A percentile compares a stretch with the other conserved stretches of the same genome.
phyloP scores from a whole-genome alignment of 2,329 filamentous ascomycete genomes.

The Cladosporium sp. region DNA sequence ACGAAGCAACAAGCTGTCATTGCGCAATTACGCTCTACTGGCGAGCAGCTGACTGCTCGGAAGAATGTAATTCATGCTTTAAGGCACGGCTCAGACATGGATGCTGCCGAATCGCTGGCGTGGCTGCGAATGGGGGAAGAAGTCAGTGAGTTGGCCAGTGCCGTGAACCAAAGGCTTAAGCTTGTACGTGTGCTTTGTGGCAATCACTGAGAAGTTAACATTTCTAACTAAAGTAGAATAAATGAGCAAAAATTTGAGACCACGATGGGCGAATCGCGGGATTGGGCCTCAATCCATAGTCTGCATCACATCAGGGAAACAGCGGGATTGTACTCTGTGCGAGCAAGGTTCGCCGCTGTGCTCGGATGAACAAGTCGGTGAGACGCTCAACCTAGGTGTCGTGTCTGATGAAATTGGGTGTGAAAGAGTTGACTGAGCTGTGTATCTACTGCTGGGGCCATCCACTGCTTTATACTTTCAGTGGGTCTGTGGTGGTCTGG shows the following conservation, averaged over 20 bases:
- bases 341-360: too few relatives aligned
- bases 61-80: too few relatives aligned
- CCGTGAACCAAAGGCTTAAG: not conserved
- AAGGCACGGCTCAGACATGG: too few relatives aligned
- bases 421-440: too few relatives aligned
- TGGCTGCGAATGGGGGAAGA: not conserved
- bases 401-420: too few relatives aligned
- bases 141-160: not conserved
- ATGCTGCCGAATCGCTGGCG: not conserved
- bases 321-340: not conserved
- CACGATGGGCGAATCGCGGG: not conserved
- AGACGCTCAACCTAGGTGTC: too few relatives aligned
- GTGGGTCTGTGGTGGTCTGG: conserved; percentile 3
- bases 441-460: not conserved
- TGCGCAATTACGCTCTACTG: not conserved
- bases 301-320: not conserved
- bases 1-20: not conserved
- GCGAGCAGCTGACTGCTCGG: too few relatives aligned
- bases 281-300: not conserved
- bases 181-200: not conserved
- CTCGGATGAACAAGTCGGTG: too few relatives aligned
- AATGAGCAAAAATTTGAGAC: not conserved
- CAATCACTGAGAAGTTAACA: not conserved
- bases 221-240: not conserved
- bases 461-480: not conserved